A percentile compares a stretch with the other conserved stretches of the same genome.
Evolutionary conservation across 192 early-diverging fungal genomes (phyloP).

Genomic region (Spizellomyces sp.): DNA sequence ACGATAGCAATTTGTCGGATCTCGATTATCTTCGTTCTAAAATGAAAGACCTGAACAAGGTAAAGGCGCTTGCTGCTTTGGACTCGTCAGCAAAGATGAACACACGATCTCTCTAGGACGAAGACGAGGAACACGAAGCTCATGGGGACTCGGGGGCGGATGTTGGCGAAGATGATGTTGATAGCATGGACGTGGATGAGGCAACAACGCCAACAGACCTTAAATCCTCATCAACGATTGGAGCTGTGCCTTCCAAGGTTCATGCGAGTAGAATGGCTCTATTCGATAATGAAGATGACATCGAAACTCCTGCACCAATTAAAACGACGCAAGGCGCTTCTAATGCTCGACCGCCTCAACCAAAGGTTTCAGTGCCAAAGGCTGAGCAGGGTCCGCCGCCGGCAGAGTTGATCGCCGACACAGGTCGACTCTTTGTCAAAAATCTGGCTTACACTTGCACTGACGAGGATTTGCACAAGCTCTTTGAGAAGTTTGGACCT

Average conservation of each 20-base stretch:
- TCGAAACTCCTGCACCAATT: too few species aligned
- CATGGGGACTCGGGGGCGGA: slow-evolving; percentile 37
- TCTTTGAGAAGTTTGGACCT: slow-evolving; percentile 87
- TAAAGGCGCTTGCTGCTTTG: too few species aligned
- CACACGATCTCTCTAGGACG: not conserved
- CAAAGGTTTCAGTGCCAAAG: too few species aligned
- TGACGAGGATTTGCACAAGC: slow-evolving; percentile 78
- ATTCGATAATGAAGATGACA: not conserved
- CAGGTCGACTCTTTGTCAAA: slow-evolving; percentile 90
- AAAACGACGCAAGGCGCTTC: too few species aligned
- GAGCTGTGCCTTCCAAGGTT: not conserved
- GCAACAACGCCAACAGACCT: not conserved
- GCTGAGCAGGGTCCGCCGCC: slow-evolving; percentile 28
- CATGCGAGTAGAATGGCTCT: not conserved
- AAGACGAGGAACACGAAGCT: slow-evolving; percentile 40
- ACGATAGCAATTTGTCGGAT: slow-evolving; percentile 51
- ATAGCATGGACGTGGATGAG: not conserved
- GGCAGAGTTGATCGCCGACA: slow-evolving; percentile 81
- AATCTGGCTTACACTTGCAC: slow-evolving; percentile 92
- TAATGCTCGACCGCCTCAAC: too few species aligned
- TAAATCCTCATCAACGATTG: not conserved
- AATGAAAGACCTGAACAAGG: slow-evolving; percentile 39
- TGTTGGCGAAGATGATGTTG: not conserved
- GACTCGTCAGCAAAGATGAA: too few species aligned
- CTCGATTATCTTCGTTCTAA: slow-evolving; percentile 52